Conservation (phyloP, 2,329 filamentous ascomycete species). For the Alternaria triticimaculans region DNA sequence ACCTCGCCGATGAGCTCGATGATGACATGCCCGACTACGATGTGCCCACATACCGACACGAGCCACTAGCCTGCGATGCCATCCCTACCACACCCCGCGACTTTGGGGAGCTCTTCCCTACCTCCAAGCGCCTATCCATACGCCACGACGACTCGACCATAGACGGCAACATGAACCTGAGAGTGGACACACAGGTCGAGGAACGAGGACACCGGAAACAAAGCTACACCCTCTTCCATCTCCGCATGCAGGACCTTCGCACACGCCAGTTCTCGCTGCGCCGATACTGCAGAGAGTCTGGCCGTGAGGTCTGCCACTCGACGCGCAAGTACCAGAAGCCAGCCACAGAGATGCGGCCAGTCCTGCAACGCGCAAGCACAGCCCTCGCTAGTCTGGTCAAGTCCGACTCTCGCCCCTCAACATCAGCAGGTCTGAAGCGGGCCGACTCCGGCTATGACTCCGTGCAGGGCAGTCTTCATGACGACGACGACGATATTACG, state of each 20-base stretch:
- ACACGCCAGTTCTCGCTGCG: constrained; percentile 88
- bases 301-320: constrained; percentile 88
- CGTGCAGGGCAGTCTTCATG: constrained; percentile 34
- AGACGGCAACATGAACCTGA: constrained; percentile 96
- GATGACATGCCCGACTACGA: constrained; percentile 59
- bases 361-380: constrained; percentile 65
- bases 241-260: constrained; percentile 91
- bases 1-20: constrained; percentile 56
- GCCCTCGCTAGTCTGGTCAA: constrained; percentile 65
- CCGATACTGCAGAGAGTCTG: constrained; percentile 90
- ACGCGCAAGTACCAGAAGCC: constrained; percentile 72
- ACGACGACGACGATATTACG: constrained; percentile 20
- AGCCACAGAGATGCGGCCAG: constrained; percentile 57
- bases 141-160: constrained; percentile 87
- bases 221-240: constrained; percentile 83
- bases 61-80: constrained; percentile 69
- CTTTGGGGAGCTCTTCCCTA: constrained; percentile 87
- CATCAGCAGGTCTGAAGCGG: constrained; percentile 56
- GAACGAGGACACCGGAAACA: constrained; percentile 64
- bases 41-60: constrained; percentile 67
- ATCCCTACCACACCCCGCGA: constrained; percentile 80
- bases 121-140: constrained; percentile 78
- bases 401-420: constrained; percentile 57
- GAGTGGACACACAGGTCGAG: constrained; percentile 77
- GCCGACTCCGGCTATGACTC: constrained; percentile 67